Conservation (phyloP, 169 alveolate genomes). For the Plasmodium blacklocki region DNA sequence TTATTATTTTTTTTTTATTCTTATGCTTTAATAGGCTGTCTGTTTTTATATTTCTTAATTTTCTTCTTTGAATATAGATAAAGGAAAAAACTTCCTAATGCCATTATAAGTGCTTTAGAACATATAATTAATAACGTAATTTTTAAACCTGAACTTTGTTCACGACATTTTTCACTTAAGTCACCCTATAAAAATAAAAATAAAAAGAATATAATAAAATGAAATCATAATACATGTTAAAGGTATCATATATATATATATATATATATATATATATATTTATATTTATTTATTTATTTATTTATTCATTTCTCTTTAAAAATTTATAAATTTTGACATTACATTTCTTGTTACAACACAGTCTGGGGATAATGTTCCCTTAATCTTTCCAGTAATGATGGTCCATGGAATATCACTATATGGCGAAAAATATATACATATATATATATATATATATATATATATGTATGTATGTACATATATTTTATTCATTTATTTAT, state of each 20-base stretch:
- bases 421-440: not conserved
- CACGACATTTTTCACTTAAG: constrained; percentile 25
- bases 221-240: not conserved
- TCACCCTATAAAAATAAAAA: constrained; percentile 34
- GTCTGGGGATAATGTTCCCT: constrained; percentile 58
- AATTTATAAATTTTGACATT: not conserved
- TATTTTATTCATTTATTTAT: not conserved
- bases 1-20: constrained; percentile 7
- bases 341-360: constrained; percentile 67
- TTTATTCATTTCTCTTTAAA: not conserved
- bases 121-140: constrained; percentile 34
- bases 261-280: not conserved
- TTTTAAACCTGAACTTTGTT: constrained; percentile 31
- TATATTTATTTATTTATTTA: not conserved
- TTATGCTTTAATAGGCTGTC: constrained; percentile 18
- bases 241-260: not conserved
- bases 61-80: constrained; percentile 32
- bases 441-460: not conserved
- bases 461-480: too few species aligned
- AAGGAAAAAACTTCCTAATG: constrained; percentile 22
- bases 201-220: constrained; percentile 2
- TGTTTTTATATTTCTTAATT: constrained; percentile 13
- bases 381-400: constrained; percentile 47
- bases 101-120: constrained; percentile 37
- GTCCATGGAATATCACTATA: constrained; percentile 68